Evolutionary conservation across 116 monocot species (phyloP).

Genomic region (Trichopus zeylanicus): DNA sequence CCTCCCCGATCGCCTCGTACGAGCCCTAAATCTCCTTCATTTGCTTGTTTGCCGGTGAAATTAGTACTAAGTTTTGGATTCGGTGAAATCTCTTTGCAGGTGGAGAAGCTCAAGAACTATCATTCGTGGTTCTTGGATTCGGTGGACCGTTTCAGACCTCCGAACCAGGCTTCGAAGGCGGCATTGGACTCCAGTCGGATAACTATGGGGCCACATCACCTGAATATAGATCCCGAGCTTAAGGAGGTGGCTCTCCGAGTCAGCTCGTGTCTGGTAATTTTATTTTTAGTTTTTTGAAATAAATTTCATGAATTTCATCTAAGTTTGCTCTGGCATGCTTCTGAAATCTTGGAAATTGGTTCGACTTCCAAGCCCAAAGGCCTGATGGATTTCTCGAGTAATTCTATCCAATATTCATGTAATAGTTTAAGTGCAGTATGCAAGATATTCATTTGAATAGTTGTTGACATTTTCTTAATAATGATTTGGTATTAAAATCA

Average conservation of each 20-base stretch:
- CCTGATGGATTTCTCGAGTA: too few species aligned
- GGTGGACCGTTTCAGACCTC: slow-evolving; percentile 47
- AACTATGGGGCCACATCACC: slow-evolving; percentile 29
- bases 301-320: too few species aligned
- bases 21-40: neutral
- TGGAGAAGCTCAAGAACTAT: slow-evolving; percentile 47
- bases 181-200: slow-evolving; percentile 56
- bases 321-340: too few species aligned
- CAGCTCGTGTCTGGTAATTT: slow-evolving; percentile 58
- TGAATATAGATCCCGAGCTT: slow-evolving; percentile 39
- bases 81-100: slow-evolving; percentile 20
- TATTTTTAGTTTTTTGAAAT: neutral
- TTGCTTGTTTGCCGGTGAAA: neutral
- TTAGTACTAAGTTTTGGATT: neutral
- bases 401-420: too few species aligned
- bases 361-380: too few species aligned
- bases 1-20: slow-evolving; percentile 28
- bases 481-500: too few species aligned
- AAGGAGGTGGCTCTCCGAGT: slow-evolving; percentile 52
- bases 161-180: slow-evolving; percentile 41
- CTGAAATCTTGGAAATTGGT: too few species aligned
- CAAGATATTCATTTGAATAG: too few species aligned
- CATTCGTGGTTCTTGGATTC: slow-evolving; percentile 63
- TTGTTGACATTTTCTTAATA: too few species aligned
- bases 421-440: too few species aligned